A percentile compares a stretch with the other conserved stretches of the same genome.
Evolutionary conservation across 2,329 filamentous ascomycete genomes (phyloP).

Genomic region (Byssochlamys sp.): DNA sequence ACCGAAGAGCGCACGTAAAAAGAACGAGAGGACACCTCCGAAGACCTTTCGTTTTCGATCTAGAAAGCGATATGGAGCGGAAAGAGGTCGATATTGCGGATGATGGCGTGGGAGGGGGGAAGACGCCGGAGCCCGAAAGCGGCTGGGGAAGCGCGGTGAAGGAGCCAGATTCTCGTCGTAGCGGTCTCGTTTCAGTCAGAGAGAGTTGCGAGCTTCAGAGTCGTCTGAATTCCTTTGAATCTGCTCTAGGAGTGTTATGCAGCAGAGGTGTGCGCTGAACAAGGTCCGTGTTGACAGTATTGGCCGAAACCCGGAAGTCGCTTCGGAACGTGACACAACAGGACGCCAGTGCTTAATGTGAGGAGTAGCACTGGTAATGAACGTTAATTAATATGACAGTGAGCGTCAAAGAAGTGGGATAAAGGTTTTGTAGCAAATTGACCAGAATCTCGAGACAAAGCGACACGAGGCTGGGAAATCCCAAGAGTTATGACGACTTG

Average conservation of each 20-base stretch:
- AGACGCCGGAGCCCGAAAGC: conserved; percentile 12
- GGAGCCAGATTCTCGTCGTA: conserved; percentile 18
- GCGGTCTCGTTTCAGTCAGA: background rate
- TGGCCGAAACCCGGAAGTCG: background rate
- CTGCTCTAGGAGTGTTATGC: background rate
- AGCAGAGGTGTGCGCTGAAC: background rate
- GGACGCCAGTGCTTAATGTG: background rate
- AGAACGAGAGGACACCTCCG: conserved; percentile 29
- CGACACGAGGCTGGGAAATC: background rate
- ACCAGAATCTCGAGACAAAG: background rate
- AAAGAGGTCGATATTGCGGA: conserved; percentile 8
- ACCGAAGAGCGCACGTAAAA: conserved; percentile 54
- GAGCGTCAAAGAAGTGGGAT: background rate
- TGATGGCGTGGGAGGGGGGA: conserved; percentile 10
- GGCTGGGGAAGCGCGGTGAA: conserved; percentile 11
- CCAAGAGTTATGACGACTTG: background rate
- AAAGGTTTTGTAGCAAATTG: background rate
- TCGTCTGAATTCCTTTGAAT: background rate
- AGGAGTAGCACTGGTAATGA: background rate
- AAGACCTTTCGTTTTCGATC: conserved; percentile 1
- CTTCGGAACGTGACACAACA: background rate
- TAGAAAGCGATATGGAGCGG: conserved; percentile 5
- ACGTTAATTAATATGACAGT: background rate
- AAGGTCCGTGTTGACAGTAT: background rate
- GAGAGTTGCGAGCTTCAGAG: background rate